Base-by-base conservation (phyloP, 805 yeast genomes). In the Pichia pseudocactophila region DNA sequence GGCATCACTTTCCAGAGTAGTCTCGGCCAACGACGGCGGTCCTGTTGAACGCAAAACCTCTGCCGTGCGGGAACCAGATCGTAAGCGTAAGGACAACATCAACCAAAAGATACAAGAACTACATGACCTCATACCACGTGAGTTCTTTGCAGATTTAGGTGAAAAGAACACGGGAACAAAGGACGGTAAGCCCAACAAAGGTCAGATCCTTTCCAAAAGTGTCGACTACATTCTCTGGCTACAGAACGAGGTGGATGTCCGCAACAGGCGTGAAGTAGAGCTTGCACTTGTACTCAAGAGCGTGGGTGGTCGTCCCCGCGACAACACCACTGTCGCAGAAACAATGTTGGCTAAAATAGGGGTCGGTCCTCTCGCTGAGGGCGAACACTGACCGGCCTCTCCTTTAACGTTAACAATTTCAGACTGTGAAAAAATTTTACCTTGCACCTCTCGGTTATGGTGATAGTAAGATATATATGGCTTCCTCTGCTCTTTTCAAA, bases 111-210 rank as follows among this genome's bases (percentile, higher is more conserved):
- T 76, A 12, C 76, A 74, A 40, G 79, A 76, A 43, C 62, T 49
- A 52, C 56, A 50, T 54, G 57, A 41, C 57, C 53, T 51, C 56
- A 63, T 46, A 10, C 68, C 68, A 2, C 36, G 35, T 10, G 62
- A 58, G n/a, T 67, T 69, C 36, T 66, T 64, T 46, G 56, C 62
- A 10, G 73, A 71, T 13, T 54, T 54, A 10, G 61, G 59, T 33
- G 73, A 64, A 20, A 71, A 69, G 49, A 72, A 76, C 3, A 67
- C 76, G 6, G 90, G 90, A 0, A 82, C 90, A 1, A 82, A 80
- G 49, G 90, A 82, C 53, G 92, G 90, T 2, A 82, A 81, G 50
- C 94, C 94, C 0, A 83, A 82, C 55, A 84, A 84, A 61, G 94
- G 94, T 2, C 90, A 82, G 56, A 82, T 84, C 2, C 64, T 84